Percentiles rank a stretch among this genome's conserved stretches.
phyloP scores from a whole-genome alignment of 768 basidiomycete genomes.

The Kockovaella imperatae region DNA sequence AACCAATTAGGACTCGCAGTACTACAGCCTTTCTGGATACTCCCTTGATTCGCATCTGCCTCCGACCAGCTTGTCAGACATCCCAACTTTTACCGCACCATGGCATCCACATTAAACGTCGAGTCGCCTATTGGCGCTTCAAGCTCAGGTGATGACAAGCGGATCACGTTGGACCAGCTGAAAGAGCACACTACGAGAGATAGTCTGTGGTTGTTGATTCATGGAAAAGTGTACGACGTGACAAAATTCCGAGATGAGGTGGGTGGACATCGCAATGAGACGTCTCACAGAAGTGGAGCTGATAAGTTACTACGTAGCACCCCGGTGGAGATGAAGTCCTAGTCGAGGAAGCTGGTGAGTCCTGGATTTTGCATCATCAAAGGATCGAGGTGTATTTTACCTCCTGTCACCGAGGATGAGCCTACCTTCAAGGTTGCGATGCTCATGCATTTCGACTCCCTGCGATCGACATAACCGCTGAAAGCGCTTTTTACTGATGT shows the following conservation, averaged over 20 bases:
- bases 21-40: too few relatives aligned
- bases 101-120: slow-evolving; percentile 17
- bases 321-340: slow-evolving; percentile 98
- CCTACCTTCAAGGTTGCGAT: too few relatives aligned
- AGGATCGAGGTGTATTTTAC: too few relatives aligned
- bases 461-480: too few relatives aligned
- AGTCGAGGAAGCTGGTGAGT: slow-evolving; percentile 65
- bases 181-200: slow-evolving; percentile 67
- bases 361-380: too few relatives aligned
- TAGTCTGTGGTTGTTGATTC: slow-evolving; percentile 69
- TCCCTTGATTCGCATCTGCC: too few relatives aligned
- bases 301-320: slow-evolving; percentile 52
- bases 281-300: neutral
- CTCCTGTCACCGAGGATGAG: too few relatives aligned
- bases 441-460: too few relatives aligned
- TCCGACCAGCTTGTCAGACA: too few relatives aligned
- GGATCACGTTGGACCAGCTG: slow-evolving; percentile 58
- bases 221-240: slow-evolving; percentile 87
- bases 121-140: neutral
- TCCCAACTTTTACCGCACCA: too few relatives aligned
- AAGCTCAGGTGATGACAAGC: slow-evolving; percentile 12
- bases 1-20: too few relatives aligned
- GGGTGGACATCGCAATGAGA: neutral
- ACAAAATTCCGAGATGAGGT: slow-evolving; percentile 94
- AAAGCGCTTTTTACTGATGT: too few relatives aligned